Conservation (phyloP, 768 basidiomycete genomes). For the Mrakia blollopis region DNA sequence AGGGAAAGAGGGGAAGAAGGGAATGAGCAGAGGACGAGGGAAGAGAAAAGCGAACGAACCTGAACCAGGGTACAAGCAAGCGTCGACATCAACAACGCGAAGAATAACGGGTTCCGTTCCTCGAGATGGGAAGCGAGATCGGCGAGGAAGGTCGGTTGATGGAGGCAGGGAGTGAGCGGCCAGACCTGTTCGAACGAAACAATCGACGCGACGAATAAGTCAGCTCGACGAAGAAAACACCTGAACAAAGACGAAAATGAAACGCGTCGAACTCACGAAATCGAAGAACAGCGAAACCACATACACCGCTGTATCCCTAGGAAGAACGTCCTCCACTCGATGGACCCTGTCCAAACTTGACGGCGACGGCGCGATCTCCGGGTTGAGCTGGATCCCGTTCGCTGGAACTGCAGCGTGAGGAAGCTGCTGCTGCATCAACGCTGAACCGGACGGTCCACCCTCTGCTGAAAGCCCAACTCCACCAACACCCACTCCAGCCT, state of each 20-base stretch:
- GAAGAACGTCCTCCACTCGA: constrained; percentile 73
- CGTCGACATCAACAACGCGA: constrained; percentile 82
- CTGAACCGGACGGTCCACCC: neutral
- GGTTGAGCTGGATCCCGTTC: neutral
- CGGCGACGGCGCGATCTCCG: neutral
- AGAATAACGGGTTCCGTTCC: constrained; percentile 84
- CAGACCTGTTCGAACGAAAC: constrained; percentile 50
- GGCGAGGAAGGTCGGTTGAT: constrained; percentile 88
- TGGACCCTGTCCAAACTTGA: neutral
- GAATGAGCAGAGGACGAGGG: neutral
- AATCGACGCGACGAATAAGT: neutral
- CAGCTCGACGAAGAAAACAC: neutral
- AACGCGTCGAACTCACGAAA: constrained; percentile 49
- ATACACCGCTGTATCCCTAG: constrained; percentile 70
- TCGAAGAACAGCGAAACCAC: constrained; percentile 83
- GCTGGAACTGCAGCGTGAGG: neutral
- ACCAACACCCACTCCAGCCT: neutral
- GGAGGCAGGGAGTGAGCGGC: constrained; percentile 81
- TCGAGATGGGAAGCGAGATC: constrained; percentile 73
- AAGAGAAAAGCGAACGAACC: constrained; percentile 44
- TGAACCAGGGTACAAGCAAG: constrained; percentile 83
- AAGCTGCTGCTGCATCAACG: neutral
- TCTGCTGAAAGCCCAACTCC: no score
- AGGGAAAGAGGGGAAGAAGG: neutral
- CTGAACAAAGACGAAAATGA: neutral